Evolutionary conservation across 2,329 filamentous ascomycete species (phyloP), one percentile per base, ranked within the genome.

Genomic region (Colletotrichum sp.): DNA sequence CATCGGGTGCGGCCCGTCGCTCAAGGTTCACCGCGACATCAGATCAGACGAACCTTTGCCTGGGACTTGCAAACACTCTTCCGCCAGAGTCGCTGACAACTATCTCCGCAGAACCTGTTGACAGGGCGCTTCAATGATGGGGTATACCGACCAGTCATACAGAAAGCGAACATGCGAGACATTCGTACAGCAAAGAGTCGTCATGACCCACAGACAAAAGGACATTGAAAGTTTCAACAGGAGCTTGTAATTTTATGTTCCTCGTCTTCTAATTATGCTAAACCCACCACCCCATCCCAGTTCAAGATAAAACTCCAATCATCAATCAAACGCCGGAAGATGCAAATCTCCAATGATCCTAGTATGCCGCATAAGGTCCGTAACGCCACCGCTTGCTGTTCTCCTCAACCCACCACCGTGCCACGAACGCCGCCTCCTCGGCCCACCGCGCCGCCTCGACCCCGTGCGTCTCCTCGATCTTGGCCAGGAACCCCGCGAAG

Each of bases 341-440:
- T 32, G 12, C 28, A 62, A 36, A 32, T 30, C 30, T 62, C 32
- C 59, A 34, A 62, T 52, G 44, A 52, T 52, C 36, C 24, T 44
- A 66, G 10, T 71, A 72, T 12, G 70, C n/a, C 15, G 64, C 64
- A 24, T 72, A 69, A n/a, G 70, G 70, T 15, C 70, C 70, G 21
- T 69, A 72, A 26, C 55, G 64, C 70, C 70, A 72, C 24, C 70
- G 70, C 10, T 52, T 72, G 70, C 64, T 72, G 18, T 69, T 71
- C 57, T 80, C 79, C 28, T 72, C 39, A 10, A 74, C 71, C 77
- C 78, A 80, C 79, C 79, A 80, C 70, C 77, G 59, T 15, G 72
- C 75, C 18, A 79, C 68, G 34, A 76, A 75, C n/a, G 78, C 78
- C 28, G 79, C 79, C 69, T 80, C 78, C 26, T 67, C 70, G 39